phyloP scores from a whole-genome alignment of 2,329 filamentous ascomycete genomes.

The Falciphora oryzae region DNA sequence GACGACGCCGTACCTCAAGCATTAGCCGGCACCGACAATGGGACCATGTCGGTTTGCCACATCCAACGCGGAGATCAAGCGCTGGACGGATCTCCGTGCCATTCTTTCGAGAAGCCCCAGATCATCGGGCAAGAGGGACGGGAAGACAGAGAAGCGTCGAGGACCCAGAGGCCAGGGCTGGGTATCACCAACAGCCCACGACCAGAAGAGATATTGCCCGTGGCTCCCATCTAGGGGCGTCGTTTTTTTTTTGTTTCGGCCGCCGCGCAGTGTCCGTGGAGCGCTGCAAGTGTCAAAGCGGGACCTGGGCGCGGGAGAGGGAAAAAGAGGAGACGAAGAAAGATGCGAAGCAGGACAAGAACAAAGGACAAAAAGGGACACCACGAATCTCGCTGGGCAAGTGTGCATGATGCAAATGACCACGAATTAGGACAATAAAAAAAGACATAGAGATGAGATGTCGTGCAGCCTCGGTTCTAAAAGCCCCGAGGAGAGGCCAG shows the following conservation, averaged over 20 bases:
- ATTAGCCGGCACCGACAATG: neutral
- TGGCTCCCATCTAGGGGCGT: too few relatives aligned
- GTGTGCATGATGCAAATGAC: neutral
- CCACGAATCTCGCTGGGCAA: neutral
- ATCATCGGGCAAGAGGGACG: neutral
- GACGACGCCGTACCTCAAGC: neutral
- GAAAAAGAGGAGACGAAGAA: neutral
- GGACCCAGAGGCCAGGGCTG: neutral
- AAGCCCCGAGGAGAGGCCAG: neutral
- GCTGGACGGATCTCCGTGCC: too few relatives aligned
- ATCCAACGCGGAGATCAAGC: neutral
- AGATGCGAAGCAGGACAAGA: neutral
- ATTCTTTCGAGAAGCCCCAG: neutral
- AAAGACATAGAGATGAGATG: constrained; percentile 1
- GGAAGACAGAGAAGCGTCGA: neutral
- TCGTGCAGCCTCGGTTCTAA: neutral
- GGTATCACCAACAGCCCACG: neutral
- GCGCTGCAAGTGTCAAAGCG: neutral
- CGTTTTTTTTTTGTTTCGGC: neutral
- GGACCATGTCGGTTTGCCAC: neutral
- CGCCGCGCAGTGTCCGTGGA: neutral
- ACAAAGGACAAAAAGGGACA: neutral
- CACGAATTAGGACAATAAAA: neutral
- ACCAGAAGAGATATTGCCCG: neutral
- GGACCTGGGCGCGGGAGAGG: neutral